These are phyloP conservation scores for Boechera retrofracta DNA, from an alignment of 345 rosid genomes.

Conservation along the genomic window DNA sequence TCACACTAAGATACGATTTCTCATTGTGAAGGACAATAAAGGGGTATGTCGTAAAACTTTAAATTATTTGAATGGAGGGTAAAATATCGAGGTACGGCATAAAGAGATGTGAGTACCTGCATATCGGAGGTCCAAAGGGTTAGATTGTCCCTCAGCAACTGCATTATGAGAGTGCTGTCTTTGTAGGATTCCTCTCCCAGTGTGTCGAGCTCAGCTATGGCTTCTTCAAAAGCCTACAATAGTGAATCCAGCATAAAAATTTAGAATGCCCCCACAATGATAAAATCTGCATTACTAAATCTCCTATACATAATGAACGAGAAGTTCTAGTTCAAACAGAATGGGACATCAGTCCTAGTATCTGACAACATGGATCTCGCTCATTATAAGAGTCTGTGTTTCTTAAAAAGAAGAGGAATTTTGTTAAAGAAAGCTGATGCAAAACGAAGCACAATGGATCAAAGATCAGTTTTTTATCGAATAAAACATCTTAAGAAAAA, in stretches of 20 bases:
- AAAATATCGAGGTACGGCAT: not conserved
- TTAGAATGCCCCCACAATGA: not conserved
- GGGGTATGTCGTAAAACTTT: not conserved
- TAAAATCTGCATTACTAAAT: not conserved
- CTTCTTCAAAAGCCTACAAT: conserved; percentile 89
- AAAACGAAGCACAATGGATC: conserved; percentile 3
- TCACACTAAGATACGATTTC: not conserved
- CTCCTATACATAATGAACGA: not conserved
- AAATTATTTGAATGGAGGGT: not conserved
- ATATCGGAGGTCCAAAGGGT: conserved; percentile 98
- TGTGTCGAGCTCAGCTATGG: conserved; percentile 93
- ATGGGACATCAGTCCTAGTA: not conserved
- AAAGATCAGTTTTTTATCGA: not conserved
- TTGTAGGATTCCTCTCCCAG: conserved; percentile 97
- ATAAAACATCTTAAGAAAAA: not conserved
- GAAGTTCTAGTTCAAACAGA: not conserved
- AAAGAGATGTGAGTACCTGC: conserved; percentile 56
- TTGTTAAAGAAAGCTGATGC: not conserved
- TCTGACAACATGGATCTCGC: not conserved
- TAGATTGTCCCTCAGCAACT: conserved; percentile 90
- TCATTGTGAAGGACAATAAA: not conserved
- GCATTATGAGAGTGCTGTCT: conserved; percentile 99
- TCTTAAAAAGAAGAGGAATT: not conserved
- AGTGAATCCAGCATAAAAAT: not conserved
- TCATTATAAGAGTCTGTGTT: not conserved